phyloP scores from a whole-genome alignment of 2,329 filamentous ascomycete species.

The Pseudonectria buxi region DNA sequence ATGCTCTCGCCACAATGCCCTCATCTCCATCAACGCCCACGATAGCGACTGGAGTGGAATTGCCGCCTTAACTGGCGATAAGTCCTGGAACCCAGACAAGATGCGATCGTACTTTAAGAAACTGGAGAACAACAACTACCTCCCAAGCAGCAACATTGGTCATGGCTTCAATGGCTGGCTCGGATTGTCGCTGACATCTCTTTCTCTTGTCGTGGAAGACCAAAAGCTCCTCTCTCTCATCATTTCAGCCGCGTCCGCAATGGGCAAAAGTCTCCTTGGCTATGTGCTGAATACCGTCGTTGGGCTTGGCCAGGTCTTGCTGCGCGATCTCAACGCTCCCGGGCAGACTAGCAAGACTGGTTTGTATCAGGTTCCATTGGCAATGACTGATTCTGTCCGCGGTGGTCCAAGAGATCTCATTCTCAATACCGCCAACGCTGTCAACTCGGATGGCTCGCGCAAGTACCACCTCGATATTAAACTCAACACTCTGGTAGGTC shows the following conservation, averaged over 20 bases:
- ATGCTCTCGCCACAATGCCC: constrained; percentile 30
- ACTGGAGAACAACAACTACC: constrained; percentile 37
- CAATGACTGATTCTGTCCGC: constrained; percentile 43
- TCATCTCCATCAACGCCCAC: constrained; percentile 32
- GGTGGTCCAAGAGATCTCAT: constrained; percentile 51
- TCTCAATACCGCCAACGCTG: constrained; percentile 24
- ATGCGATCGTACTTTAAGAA: constrained; percentile 36
- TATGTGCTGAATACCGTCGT: constrained; percentile 13
- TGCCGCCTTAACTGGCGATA: constrained; percentile 34
- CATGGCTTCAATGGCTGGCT: constrained; percentile 38
- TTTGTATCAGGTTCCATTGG: constrained; percentile 53
- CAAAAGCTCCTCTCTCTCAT: constrained; percentile 22
- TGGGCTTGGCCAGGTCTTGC: constrained; percentile 20
- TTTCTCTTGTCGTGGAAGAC: constrained; percentile 21
- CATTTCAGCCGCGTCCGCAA: constrained; percentile 19
- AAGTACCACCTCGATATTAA: constrained; percentile 24
- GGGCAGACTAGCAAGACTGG: constrained; percentile 11
- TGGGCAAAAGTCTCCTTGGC: constrained; percentile 16
- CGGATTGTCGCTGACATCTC: constrained; percentile 10
- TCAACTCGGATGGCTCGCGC: constrained; percentile 16
- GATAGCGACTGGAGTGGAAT: constrained; percentile 37
- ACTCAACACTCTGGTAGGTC: constrained; percentile 14
- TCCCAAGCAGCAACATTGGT: constrained; percentile 29
- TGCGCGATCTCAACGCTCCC: constrained; percentile 21
- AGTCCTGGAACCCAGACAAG: constrained; percentile 32